Conservation (phyloP, 805 yeast genomes). For the Zygoascus biomembranicola region DNA sequence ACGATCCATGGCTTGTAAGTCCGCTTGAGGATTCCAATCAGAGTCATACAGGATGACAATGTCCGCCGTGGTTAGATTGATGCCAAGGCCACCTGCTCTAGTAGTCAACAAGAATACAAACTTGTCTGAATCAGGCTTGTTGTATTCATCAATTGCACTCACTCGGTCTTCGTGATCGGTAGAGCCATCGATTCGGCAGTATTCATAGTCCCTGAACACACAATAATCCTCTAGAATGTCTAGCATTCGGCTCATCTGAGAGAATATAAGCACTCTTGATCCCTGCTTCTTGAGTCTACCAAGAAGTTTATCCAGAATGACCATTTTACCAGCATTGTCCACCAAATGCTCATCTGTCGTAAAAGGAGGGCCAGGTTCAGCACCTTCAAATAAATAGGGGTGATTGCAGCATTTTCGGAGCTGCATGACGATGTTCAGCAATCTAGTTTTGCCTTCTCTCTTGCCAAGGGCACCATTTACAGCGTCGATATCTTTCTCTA, state of each 20-base stretch:
- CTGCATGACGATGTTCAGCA: conserved; percentile 93
- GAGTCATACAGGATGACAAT: conserved; percentile 83
- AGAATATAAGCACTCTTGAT: conserved; percentile 81
- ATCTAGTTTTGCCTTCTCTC: conserved; percentile 74
- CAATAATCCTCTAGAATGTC: conserved; percentile 93
- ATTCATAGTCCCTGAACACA: conserved; percentile 70
- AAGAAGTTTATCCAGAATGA: conserved; percentile 75
- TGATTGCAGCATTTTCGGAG: conserved; percentile 94
- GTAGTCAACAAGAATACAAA: conserved; percentile 83
- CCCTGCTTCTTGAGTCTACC: conserved; percentile 68
- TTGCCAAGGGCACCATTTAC: conserved; percentile 90
- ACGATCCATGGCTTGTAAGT: conserved; percentile 95
- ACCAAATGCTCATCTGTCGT: conserved; percentile 92
- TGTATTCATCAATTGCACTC: conserved; percentile 85
- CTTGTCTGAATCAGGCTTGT: conserved; percentile 68
- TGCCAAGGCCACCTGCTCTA: conserved; percentile 95
- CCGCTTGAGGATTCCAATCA: conserved; percentile 98
- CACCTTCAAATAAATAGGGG: conserved; percentile 96
- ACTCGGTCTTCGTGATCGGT: conserved; percentile 91
- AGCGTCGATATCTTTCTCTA: conserved; percentile 92
- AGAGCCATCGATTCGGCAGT: conserved; percentile 90
- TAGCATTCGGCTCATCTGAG: conserved; percentile 85
- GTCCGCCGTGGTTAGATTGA: conserved; percentile 85
- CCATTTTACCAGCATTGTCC: conserved; percentile 82
- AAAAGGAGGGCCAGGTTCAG: conserved; percentile 97